phyloP scores from a whole-genome alignment of 192 early-diverging fungal genomes.

The Coemansia brasiliensis region DNA sequence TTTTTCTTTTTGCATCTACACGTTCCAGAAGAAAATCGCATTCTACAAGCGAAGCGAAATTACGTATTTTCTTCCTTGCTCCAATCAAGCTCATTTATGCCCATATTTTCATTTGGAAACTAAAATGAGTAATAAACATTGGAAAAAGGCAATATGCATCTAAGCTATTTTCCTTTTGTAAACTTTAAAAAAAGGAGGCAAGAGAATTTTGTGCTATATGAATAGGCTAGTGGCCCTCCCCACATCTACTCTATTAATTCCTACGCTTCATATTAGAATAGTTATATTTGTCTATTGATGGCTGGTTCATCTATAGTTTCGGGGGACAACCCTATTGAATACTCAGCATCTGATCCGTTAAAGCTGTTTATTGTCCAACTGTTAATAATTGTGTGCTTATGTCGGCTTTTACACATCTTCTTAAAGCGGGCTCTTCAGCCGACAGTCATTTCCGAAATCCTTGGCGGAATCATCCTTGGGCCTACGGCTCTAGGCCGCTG shows the following conservation, averaged over 20 bases:
- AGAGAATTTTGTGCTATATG: too few relatives aligned
- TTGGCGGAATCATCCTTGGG: conserved; percentile 87
- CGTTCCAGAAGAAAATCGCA: too few relatives aligned
- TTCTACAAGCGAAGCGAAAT: too few relatives aligned
- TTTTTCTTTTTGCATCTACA: too few relatives aligned
- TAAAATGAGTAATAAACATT: too few relatives aligned
- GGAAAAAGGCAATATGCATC: too few relatives aligned
- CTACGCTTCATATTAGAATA: neutral
- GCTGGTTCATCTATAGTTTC: conserved; percentile 58
- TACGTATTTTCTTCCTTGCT: too few relatives aligned
- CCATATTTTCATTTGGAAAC: too few relatives aligned
- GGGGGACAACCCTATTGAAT: conserved; percentile 62
- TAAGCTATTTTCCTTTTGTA: too few relatives aligned
- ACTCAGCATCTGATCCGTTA: conserved; percentile 59
- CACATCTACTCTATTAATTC: neutral
- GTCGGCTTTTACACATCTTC: conserved; percentile 64
- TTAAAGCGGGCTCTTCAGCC: conserved; percentile 75
- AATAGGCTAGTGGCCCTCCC: neutral
- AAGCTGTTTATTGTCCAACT: conserved; percentile 74
- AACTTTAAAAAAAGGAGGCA: too few relatives aligned
- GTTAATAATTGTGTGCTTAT: conserved; percentile 69
- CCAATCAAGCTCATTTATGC: too few relatives aligned
- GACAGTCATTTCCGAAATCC: conserved; percentile 86
- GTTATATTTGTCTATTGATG: conserved; percentile 13
- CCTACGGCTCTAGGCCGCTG: conserved; percentile 81